Conservation (phyloP, 495 filamentous ascomycete species). For the Xylaria bambusicola region DNA sequence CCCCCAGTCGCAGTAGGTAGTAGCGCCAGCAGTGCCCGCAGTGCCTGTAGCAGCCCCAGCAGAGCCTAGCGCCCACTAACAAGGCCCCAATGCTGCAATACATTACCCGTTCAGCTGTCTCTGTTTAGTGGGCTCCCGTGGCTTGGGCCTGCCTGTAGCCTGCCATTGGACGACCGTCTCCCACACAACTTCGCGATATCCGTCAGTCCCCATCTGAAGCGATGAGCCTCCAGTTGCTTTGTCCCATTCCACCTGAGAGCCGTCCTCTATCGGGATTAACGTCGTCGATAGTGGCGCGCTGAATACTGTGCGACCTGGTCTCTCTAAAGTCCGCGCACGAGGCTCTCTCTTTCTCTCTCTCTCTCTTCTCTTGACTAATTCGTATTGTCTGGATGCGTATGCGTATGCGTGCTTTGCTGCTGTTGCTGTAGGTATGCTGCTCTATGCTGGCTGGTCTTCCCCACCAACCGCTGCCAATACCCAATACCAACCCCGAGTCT, state of each 20-base stretch:
- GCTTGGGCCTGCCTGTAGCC: constrained; percentile 21
- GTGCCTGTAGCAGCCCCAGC: constrained; percentile 13
- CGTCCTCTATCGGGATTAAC: constrained; percentile 31
- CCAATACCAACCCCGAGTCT: too few relatives aligned
- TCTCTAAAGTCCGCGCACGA: neutral
- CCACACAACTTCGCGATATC: constrained; percentile 26
- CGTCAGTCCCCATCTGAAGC: constrained; percentile 13
- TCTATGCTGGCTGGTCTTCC: neutral
- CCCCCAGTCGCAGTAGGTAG: too few relatives aligned
- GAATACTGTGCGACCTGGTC: constrained; percentile 25
- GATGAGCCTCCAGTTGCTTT: constrained; percentile 17
- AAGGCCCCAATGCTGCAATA: neutral
- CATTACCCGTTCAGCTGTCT: constrained; percentile 35
- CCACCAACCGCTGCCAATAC: neutral
- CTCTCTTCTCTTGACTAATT: too few relatives aligned
- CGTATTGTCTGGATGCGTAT: neutral
- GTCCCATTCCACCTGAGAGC: constrained; percentile 31
- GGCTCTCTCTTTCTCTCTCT: neutral
- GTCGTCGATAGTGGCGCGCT: constrained; percentile 31
- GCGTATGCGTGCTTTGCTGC: neutral
- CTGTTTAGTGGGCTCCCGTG: constrained; percentile 20
- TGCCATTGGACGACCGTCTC: constrained; percentile 24
- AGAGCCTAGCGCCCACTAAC: too few relatives aligned
- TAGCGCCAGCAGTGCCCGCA: constrained; percentile 1
- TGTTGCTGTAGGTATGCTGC: too few relatives aligned